Evolutionary conservation across 2,329 filamentous ascomycete genomes (phyloP).

Genomic region (Neofusicoccum umdonicola): DNA sequence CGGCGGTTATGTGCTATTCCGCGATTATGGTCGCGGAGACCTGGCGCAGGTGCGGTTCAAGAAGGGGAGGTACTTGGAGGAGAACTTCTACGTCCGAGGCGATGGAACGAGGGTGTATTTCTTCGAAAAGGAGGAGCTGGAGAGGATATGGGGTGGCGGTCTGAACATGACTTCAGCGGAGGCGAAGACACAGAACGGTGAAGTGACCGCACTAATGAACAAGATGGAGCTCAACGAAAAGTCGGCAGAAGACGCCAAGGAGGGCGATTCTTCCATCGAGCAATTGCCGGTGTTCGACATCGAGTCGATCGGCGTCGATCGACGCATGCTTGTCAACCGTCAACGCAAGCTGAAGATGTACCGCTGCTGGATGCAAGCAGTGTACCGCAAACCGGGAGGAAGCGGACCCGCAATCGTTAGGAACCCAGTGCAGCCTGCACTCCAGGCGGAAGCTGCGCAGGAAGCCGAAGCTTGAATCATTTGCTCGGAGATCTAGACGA

Average conservation of each 20-base stretch:
- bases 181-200: conserved; percentile 20
- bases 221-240: conserved; percentile 8
- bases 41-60: conserved; percentile 96
- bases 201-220: conserved; percentile 23
- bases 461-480: not conserved
- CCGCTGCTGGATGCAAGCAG: conserved; percentile 89
- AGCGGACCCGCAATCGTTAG: not conserved
- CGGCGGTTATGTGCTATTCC: conserved; percentile 89
- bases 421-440: not conserved
- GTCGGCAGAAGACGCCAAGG: not conserved
- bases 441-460: not conserved
- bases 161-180: not conserved
- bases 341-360: conserved; percentile 96
- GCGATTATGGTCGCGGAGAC: conserved; percentile 94
- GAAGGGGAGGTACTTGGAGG: conserved; percentile 87
- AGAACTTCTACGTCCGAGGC: conserved; percentile 95
- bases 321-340: conserved; percentile 87
- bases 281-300: conserved; percentile 58
- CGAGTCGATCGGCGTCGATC: conserved; percentile 77
- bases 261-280: conserved; percentile 2
- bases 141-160: conserved; percentile 68
- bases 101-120: conserved; percentile 98
- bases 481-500: not conserved
- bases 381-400: conserved; percentile 63
- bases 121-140: conserved; percentile 83